Evolutionary conservation across 129 eudicot species (phyloP), one percentile per base, ranked within the genome.

Genomic region (Flaveria ramosissima): DNA sequence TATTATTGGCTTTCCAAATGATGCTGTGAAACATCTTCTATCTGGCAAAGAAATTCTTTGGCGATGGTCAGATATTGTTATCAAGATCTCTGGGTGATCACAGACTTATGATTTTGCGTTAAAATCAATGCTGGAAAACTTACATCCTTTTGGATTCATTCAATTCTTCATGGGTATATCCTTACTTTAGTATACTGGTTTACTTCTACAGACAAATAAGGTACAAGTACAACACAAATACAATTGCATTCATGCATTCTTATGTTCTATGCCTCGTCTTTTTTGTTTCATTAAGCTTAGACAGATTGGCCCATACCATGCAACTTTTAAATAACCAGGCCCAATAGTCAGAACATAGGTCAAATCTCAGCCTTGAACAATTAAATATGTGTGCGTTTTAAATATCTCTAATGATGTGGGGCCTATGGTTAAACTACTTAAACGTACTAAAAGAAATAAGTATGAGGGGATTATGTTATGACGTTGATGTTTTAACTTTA

Each of bases 1-100:
- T 19, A 71, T 81, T 74, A 63, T 74, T 51, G 84, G 87, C 17
- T 68, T 86, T 12, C 71, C 73, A 6, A 30, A 68, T 41, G 81
- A 81, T 78, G 84, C 60, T 16, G 79, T 83, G 50, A 82, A 81
- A 43, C 72, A 12, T 52, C 71, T 75, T 64, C 51, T 83, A 27
- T 77, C 69, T 48, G 87, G 85, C 1, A 59, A 74, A 30, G 77
- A 86, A 63, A 66, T 80, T 73, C 72, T 19, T 15, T 86, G 89
- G 72, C 30, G 69, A 41, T 83, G 83, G 64, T 72, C 65, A 7
- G 70, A 62, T 71, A 57, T 43, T 24, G 81, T 57, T 16, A 26
- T 61, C 51, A 77, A 56, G 26, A 68, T 69, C 46, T 74, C 71
- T 19, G 19, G 78, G 70, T 61, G 78, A 72, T 72, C 21, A 56